Conservation (phyloP, 805 yeast genomes). For the Wickerhamomyces silvicola region DNA sequence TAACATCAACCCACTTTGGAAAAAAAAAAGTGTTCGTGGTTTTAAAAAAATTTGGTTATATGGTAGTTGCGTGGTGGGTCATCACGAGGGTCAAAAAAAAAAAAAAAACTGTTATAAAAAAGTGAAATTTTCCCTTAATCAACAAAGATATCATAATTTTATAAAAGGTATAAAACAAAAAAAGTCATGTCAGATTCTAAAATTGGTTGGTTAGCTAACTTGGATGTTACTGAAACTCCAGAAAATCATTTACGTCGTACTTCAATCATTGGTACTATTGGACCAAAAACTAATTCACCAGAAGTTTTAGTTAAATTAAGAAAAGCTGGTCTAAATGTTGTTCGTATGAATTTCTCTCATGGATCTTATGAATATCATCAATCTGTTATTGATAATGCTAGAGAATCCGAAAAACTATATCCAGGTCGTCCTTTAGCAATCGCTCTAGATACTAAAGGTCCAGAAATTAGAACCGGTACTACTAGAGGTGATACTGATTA, state of each 20-base stretch:
- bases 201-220: constrained; percentile 23
- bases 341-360: constrained; percentile 98
- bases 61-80: no score
- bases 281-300: constrained; percentile 93
- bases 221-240: constrained; percentile 22
- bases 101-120: no score
- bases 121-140: no score
- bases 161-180: no score
- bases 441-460: constrained; percentile 99
- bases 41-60: no score
- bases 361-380: constrained; percentile 98
- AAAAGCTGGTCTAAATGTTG: constrained; percentile 96
- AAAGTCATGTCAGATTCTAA: constrained; percentile 18
- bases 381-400: constrained; percentile 91
- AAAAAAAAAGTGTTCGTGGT: no score
- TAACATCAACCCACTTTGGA: no score
- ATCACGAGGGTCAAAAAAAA: no score
- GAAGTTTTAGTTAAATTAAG: constrained; percentile 81
- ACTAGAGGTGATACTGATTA: constrained; percentile 74
- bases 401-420: constrained; percentile 84
- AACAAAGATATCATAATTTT: no score
- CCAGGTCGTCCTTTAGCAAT: constrained; percentile 97
- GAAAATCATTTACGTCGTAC: constrained; percentile 56
- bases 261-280: constrained; percentile 97
- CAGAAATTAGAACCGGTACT: constrained; percentile 98